These are phyloP conservation scores for Penstemon newberryi DNA, from an alignment of 257 asterid genomes.

Conservation along the genomic window DNA sequence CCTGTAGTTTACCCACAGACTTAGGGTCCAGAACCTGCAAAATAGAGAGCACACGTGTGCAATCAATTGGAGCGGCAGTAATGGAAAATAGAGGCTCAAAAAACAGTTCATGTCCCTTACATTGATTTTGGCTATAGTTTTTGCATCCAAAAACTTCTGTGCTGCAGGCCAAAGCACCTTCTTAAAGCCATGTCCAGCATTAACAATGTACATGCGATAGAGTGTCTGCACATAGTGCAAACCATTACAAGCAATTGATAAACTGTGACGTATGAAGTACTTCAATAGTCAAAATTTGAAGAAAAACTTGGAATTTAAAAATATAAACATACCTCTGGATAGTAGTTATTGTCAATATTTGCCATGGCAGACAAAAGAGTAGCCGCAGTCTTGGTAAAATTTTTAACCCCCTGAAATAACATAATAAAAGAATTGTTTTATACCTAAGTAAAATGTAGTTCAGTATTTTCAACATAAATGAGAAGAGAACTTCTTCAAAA, in stretches of 20 bases:
- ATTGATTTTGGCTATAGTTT: slow-evolving; percentile 77
- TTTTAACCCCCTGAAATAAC: slow-evolving; percentile 72
- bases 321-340: slow-evolving; percentile 75
- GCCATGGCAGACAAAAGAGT: slow-evolving; percentile 79
- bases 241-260: slow-evolving; percentile 24
- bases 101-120: slow-evolving; percentile 38
- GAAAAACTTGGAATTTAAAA: slow-evolving; percentile 18
- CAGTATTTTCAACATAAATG: slow-evolving; percentile 15
- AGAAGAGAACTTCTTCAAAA: slow-evolving; percentile 16
- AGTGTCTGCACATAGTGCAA: slow-evolving; percentile 65
- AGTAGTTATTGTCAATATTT: slow-evolving; percentile 75
- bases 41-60: slow-evolving; percentile 15
- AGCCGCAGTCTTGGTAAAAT: slow-evolving; percentile 70
- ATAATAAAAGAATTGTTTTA: slow-evolving; percentile 6
- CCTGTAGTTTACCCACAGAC: slow-evolving; percentile 74
- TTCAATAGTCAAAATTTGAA: slow-evolving; percentile 4
- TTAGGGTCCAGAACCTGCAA: slow-evolving; percentile 80
- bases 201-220: slow-evolving; percentile 78
- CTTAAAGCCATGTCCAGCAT: slow-evolving; percentile 92
- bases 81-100: neutral
- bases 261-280: neutral
- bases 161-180: slow-evolving; percentile 98
- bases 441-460: slow-evolving; percentile 6
- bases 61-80: slow-evolving; percentile 28
- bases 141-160: slow-evolving; percentile 78